Evolutionary conservation across 352 stramenopile species (phyloP).

Genomic region (Globisporangium yorkense): DNA sequence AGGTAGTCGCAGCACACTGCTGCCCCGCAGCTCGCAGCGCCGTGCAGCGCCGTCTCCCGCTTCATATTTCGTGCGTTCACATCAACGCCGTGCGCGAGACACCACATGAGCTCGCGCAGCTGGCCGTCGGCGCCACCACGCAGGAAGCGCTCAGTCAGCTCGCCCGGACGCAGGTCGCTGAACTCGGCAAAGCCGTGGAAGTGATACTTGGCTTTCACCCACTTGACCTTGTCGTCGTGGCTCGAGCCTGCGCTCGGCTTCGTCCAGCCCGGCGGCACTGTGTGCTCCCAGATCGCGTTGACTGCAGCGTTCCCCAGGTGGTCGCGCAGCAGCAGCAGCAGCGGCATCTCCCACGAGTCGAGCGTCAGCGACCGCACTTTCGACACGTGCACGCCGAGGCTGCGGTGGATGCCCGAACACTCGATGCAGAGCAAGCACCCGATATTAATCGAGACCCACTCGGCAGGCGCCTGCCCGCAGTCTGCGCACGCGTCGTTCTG

Average conservation of each 20-base stretch:
- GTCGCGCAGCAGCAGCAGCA: slow-evolving; percentile 57
- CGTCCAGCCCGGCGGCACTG: slow-evolving; percentile 40
- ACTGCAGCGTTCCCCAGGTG: slow-evolving; percentile 65
- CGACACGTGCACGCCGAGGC: slow-evolving; percentile 95
- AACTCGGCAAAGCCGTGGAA: slow-evolving; percentile 61
- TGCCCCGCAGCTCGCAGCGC: slow-evolving; percentile 30
- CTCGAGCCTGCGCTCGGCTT: slow-evolving; percentile 37
- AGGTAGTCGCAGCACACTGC: slow-evolving; percentile 68
- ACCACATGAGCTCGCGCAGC: slow-evolving; percentile 67
- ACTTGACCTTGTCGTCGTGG: slow-evolving; percentile 74
- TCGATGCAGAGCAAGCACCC: slow-evolving; percentile 96
- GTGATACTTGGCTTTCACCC: slow-evolving; percentile 85
- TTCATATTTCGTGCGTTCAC: slow-evolving; percentile 50
- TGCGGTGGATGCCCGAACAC: slow-evolving; percentile 95
- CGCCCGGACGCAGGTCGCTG: slow-evolving; percentile 15
- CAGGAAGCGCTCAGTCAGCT: slow-evolving; percentile 47
- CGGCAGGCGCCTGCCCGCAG: slow-evolving; percentile 70
- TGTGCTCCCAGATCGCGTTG: slow-evolving; percentile 68
- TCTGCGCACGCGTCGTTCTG: slow-evolving; percentile 65
- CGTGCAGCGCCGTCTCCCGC: slow-evolving; percentile 59
- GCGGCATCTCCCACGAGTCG: slow-evolving; percentile 85
- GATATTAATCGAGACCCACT: slow-evolving; percentile 97
- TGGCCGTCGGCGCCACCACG: slow-evolving; percentile 28
- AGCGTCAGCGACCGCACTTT: slow-evolving; percentile 92
- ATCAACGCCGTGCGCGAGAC: slow-evolving; percentile 72